phyloP scores from a whole-genome alignment of 2,329 filamentous ascomycete species.

The Cytospora paraplurivora region DNA sequence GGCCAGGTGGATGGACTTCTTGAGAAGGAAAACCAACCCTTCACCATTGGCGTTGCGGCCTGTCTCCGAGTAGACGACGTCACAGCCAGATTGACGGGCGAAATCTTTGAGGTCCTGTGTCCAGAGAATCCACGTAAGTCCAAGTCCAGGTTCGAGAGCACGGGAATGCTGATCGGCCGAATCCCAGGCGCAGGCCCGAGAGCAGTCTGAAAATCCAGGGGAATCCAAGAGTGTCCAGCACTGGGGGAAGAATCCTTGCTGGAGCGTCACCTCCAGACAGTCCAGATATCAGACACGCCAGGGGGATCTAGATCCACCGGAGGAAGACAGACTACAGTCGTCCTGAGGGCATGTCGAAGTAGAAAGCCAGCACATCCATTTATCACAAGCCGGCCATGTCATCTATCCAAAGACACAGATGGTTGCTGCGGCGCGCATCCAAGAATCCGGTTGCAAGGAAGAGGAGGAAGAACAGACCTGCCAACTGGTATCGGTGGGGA shows the following conservation, averaged over 20 bases:
- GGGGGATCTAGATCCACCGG: slow-evolving; percentile 11
- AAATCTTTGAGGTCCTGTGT: slow-evolving; percentile 99
- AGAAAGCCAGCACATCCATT: slow-evolving; percentile 23
- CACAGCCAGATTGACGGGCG: slow-evolving; percentile 91
- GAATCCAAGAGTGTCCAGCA: slow-evolving; percentile 26
- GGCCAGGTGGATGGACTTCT: background rate
- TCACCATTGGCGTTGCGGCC: slow-evolving; percentile 87
- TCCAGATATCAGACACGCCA: slow-evolving; percentile 26
- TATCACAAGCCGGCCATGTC: slow-evolving; percentile 26
- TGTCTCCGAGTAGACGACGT: slow-evolving; percentile 98
- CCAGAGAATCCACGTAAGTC: slow-evolving; percentile 78
- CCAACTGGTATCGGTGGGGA: slow-evolving; percentile 98
- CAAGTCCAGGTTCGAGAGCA: slow-evolving; percentile 52
- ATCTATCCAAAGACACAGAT: slow-evolving; percentile 29
- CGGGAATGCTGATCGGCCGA: slow-evolving; percentile 22
- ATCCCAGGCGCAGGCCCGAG: slow-evolving; percentile 24
- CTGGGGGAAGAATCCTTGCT: slow-evolving; percentile 18
- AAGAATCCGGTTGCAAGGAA: slow-evolving; percentile 54
- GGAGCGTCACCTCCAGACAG: slow-evolving; percentile 21
- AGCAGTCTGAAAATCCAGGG: slow-evolving; percentile 26
- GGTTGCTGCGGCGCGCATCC: slow-evolving; percentile 36
- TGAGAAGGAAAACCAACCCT: slow-evolving; percentile 66
- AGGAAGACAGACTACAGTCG: slow-evolving; percentile 30
- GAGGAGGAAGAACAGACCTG: slow-evolving; percentile 86
- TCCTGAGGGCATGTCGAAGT: slow-evolving; percentile 27